Percentiles rank a stretch among this genome's conserved stretches.
These are phyloP conservation scores for Fistulina hepatica DNA, from an alignment of 1,284 basidiomycete species.

Conservation along the genomic window DNA sequence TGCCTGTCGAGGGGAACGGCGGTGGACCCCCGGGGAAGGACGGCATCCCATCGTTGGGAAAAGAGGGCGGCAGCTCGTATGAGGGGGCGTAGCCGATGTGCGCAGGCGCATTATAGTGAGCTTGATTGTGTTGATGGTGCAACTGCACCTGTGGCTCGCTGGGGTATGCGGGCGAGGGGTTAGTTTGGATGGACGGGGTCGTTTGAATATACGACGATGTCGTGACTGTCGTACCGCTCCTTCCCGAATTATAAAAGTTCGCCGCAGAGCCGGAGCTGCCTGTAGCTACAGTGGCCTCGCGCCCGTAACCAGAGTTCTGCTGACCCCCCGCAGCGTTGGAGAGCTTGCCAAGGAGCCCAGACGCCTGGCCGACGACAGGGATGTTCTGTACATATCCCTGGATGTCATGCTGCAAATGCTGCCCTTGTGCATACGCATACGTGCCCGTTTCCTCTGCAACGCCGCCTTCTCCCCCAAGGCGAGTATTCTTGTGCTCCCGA, in stretches of 20 bases:
- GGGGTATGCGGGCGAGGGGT: not conserved
- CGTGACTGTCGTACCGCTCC: no score
- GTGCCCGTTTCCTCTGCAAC: constrained; percentile 31
- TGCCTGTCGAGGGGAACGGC: no score
- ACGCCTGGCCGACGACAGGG: constrained; percentile 39
- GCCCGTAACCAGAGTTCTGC: constrained; percentile 8
- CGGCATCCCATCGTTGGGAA: constrained; percentile 3
- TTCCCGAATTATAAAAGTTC: not conserved
- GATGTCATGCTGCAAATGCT: constrained; percentile 36
- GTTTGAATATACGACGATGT: no score
- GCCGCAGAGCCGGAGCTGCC: constrained; percentile 2
- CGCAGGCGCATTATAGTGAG: not conserved
- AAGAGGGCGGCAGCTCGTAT: constrained; percentile 16
- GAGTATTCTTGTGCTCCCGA: constrained; percentile 63
- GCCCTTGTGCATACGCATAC: constrained; percentile 36
- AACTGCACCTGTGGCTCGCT: constrained; percentile 2
- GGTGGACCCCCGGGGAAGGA: constrained; percentile 19
- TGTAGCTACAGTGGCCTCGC: not conserved
- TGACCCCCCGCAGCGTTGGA: constrained; percentile 15
- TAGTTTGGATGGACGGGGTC: not conserved
- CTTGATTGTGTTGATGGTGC: not conserved
- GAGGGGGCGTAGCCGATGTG: constrained; percentile 22
- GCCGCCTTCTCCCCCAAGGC: constrained; percentile 46
- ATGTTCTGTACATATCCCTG: constrained; percentile 37
- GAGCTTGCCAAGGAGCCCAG: constrained; percentile 28